Evolutionary conservation across 2,329 filamentous ascomycete genomes (phyloP).

Genomic region (Dactylellina haptotyla): DNA sequence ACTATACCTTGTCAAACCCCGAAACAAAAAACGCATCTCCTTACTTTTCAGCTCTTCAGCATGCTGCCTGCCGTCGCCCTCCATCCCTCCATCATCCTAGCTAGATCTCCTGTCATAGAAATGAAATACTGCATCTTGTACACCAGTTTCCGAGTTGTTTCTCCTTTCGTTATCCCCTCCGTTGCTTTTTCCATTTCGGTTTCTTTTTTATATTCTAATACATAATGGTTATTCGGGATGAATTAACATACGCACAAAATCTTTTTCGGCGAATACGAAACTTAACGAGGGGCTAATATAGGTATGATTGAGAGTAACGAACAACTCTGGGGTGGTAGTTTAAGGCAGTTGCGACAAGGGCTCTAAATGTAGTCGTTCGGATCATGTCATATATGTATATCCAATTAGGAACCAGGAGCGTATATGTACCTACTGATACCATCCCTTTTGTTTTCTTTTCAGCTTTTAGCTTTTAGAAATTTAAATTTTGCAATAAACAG

Average conservation of each 20-base stretch:
- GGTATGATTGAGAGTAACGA: background rate
- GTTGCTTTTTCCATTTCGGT: slow-evolving; percentile 11
- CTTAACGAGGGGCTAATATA: slow-evolving; percentile 11
- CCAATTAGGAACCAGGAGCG: background rate
- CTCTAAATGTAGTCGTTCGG: background rate
- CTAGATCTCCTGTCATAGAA: slow-evolving; percentile 33
- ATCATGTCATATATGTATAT: background rate
- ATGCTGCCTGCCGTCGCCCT: background rate
- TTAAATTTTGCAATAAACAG: too few relatives aligned
- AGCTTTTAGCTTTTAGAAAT: background rate
- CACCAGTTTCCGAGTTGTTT: slow-evolving; percentile 11
- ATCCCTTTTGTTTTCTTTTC: background rate
- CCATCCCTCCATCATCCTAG: background rate
- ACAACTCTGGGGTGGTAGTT: background rate
- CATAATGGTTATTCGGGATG: slow-evolving; percentile 24
- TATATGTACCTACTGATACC: background rate
- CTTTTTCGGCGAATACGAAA: slow-evolving; percentile 35
- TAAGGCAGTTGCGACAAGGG: background rate
- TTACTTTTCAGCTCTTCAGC: slow-evolving; percentile 14
- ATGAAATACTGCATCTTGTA: background rate
- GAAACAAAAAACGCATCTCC: slow-evolving; percentile 21
- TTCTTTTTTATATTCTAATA: slow-evolving; percentile 16
- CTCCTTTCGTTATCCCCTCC: background rate
- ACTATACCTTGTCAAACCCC: slow-evolving; percentile 4
- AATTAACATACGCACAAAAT: background rate